Conservation (phyloP, 345 rosid species). For the Jatropha curcas region DNA sequence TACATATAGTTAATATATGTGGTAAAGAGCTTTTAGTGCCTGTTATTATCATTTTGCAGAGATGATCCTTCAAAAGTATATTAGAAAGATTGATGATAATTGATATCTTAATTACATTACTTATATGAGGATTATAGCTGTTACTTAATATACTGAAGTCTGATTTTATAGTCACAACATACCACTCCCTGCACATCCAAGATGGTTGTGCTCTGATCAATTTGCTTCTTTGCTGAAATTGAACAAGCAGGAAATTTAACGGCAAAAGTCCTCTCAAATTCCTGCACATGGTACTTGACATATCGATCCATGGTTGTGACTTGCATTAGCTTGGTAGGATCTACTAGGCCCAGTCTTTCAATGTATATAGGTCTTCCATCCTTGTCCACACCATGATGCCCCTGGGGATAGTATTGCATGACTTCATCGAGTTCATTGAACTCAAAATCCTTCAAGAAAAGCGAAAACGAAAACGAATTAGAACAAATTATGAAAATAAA, state of each 20-base stretch:
- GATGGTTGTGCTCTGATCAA: slow-evolving; percentile 95
- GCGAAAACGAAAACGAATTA: slow-evolving; percentile 6
- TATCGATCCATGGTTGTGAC: slow-evolving; percentile 91
- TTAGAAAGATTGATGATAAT: background rate
- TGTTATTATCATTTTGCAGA: background rate
- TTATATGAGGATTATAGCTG: background rate
- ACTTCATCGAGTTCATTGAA: slow-evolving; percentile 70
- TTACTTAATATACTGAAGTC: background rate
- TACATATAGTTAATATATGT: background rate
- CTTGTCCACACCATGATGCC: slow-evolving; percentile 90
- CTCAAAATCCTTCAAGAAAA: slow-evolving; percentile 62
- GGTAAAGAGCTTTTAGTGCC: background rate
- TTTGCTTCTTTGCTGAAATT: slow-evolving; percentile 78
- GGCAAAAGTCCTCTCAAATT: slow-evolving; percentile 81
- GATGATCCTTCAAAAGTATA: background rate
- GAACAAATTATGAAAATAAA: background rate
- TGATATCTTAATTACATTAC: background rate
- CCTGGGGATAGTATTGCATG: slow-evolving; percentile 78
- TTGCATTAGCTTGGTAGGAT: slow-evolving; percentile 85
- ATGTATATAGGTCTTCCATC: slow-evolving; percentile 94
- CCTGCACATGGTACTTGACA: slow-evolving; percentile 85
- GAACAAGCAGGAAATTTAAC: slow-evolving; percentile 89
- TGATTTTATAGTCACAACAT: slow-evolving; percentile 25
- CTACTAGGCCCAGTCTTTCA: slow-evolving; percentile 86
- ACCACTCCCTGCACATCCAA: slow-evolving; percentile 99